Conservation (phyloP, 805 yeast species). For the Nakazawaea ernobii region DNA sequence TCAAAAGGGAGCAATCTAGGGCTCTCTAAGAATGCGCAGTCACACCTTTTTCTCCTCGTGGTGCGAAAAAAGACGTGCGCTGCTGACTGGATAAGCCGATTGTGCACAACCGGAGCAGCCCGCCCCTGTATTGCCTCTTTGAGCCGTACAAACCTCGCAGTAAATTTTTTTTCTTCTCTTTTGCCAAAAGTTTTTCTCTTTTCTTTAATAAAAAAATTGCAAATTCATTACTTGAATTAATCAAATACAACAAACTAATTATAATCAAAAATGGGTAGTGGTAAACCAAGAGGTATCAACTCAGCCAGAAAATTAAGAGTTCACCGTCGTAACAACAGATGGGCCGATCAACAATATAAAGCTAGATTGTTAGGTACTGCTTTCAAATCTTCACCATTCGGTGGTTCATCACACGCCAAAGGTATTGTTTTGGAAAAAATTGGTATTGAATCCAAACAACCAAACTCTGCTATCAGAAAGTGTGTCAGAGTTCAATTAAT, state of each 20-base stretch:
- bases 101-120: too few species aligned
- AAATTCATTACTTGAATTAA: too few species aligned
- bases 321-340: constrained; percentile 99
- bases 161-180: too few species aligned
- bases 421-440: constrained; percentile 99
- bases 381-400: constrained; percentile 99
- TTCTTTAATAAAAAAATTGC: too few species aligned
- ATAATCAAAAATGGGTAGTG: constrained; percentile 84
- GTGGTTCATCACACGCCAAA: constrained; percentile 99
- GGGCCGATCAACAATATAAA: constrained; percentile 99
- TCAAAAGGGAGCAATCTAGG: too few species aligned
- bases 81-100: too few species aligned
- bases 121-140: too few species aligned
- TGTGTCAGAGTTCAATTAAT: constrained; percentile 99
- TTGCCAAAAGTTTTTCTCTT: too few species aligned
- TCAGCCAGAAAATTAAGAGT: constrained; percentile 99
- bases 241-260: background rate
- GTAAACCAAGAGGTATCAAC: constrained; percentile 99
- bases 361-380: constrained; percentile 99
- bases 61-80: too few species aligned
- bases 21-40: too few species aligned
- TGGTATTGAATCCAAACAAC: constrained; percentile 99
- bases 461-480: constrained; percentile 99
- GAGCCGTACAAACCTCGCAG: too few species aligned
- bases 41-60: too few species aligned